Percentiles rank a stretch among this genome's conserved stretches.
These are phyloP conservation scores for Pestalotiopsis sp. DNA, from an alignment of 2,329 filamentous ascomycete species.

Conservation along the genomic window DNA sequence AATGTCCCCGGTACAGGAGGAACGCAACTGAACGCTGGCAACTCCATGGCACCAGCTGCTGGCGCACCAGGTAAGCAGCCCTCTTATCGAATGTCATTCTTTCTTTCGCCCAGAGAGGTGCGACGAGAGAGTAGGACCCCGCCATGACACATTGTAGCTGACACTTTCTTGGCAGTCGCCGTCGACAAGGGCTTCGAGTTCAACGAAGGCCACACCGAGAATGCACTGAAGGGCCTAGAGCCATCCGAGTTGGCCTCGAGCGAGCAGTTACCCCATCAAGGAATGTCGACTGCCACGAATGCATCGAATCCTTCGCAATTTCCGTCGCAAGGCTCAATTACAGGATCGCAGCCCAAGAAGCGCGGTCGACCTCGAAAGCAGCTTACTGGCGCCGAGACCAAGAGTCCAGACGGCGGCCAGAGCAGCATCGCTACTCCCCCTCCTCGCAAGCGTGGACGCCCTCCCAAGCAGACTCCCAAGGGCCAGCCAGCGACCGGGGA, in stretches of 20 bases:
- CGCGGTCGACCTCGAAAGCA: conserved; percentile 5
- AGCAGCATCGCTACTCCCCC: neutral
- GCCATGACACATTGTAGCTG: too few relatives aligned
- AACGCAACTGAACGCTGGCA: neutral
- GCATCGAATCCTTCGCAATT: neutral
- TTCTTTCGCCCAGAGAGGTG: too few relatives aligned
- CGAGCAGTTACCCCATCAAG: too few relatives aligned
- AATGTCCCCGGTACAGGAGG: neutral
- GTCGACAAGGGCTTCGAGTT: too few relatives aligned
- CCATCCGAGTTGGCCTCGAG: too few relatives aligned
- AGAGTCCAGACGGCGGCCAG: too few relatives aligned
- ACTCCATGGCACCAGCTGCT: neutral
- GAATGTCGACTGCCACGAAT: neutral
- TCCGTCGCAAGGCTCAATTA: neutral
- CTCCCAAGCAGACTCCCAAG: neutral
- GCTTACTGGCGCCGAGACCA: neutral
- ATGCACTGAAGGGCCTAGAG: too few relatives aligned
- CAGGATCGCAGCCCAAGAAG: neutral
- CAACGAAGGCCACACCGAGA: too few relatives aligned
- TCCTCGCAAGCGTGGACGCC: conserved; percentile 4
- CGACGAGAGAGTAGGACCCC: too few relatives aligned
- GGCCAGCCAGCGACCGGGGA: neutral
- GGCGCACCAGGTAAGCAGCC: neutral
- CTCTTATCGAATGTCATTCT: neutral
- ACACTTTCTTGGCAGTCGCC: too few relatives aligned